Conservation (phyloP, 2,329 filamentous ascomycete genomes). For the Pyricularia grisea region DNA sequence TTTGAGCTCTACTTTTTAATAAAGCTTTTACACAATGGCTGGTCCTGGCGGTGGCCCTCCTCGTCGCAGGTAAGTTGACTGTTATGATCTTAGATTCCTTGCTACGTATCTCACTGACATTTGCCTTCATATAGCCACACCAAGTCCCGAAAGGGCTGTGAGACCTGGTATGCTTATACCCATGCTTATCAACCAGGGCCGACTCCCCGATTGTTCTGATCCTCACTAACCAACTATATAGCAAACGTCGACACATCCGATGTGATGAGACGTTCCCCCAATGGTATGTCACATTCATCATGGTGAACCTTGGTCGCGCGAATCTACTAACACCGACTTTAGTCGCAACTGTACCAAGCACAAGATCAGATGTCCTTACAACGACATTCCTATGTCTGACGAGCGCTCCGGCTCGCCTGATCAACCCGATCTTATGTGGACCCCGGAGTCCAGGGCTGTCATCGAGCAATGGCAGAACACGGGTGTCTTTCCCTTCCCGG, state of each 20-base stretch:
- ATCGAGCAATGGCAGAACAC: slow-evolving; percentile 79
- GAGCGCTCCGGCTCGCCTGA: slow-evolving; percentile 51
- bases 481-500: slow-evolving; percentile 76
- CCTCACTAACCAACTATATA: slow-evolving; percentile 16
- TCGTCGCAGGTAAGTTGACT: slow-evolving; percentile 46
- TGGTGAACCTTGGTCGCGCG: not conserved
- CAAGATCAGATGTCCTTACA: slow-evolving; percentile 96
- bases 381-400: slow-evolving; percentile 68
- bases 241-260: slow-evolving; percentile 90
- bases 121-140: slow-evolving; percentile 63
- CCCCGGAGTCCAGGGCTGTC: slow-evolving; percentile 70
- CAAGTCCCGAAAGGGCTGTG: slow-evolving; percentile 97
- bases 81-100: not conserved
- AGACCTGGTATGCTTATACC: slow-evolving; percentile 59
- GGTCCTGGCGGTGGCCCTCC: slow-evolving; percentile 92
- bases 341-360: slow-evolving; percentile 99
- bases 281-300: slow-evolving; percentile 55
- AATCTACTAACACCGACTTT: slow-evolving; percentile 5
- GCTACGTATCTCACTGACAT: slow-evolving; percentile 12
- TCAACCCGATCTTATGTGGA: slow-evolving; percentile 71
- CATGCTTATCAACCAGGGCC: not conserved
- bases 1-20: slow-evolving; percentile 23
- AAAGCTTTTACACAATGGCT: slow-evolving; percentile 58
- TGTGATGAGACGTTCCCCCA: slow-evolving; percentile 98
- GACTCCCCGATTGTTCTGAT: not conserved